Base-by-base conservation (phyloP, 202 grass and related monocot genomes). In the Setaria italica region DNA sequence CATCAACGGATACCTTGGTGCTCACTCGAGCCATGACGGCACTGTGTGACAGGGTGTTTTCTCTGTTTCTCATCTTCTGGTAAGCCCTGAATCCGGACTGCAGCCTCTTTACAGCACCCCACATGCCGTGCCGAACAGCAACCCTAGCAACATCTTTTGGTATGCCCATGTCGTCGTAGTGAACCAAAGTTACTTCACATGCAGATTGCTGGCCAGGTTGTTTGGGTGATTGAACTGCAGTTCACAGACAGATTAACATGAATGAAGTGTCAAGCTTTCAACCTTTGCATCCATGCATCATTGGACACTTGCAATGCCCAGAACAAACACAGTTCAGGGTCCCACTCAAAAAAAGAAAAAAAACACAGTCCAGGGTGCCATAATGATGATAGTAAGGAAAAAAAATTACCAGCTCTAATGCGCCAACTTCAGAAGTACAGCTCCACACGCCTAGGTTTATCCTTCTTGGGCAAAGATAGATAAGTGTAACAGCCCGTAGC, bases 111-210 rank as follows among this genome's bases (percentile, higher is more conserved):
- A 99, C 91, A 65, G 96, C 96, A 76, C 93, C 93, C 97, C 97
- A 99, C 97, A 99, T 99, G 20, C 93, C 94, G 1, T 99, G 97
- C 20, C 94, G 97, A 39, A 99, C 90, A 53, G 92, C 87, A 51
- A 99, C 77, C 64, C 94, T 94, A 12, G 97, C 97, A 11, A 99
- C 92, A 79, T 99, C 97, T 80, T 94, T 99, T 11, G 94, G 94
- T 77, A 99, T 99, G 77, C 97, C 94, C 97, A 99, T 99, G 65
- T 97, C 92, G 81, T 99, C 97, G 1, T 97, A 89, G 83, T 99
- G 97, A 73, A 97, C 11, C 65, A 99, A 82, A 74, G 90, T 99
- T 85, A 99, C 94, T 89, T 99, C 97, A 72, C 97, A 99, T 39
- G 97, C 94, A 19, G 88, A 94, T 54, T 87, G 74, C 74, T 94